Base-by-base conservation (phyloP, 768 basidiomycete genomes). In the Multifurca ochricompacta region DNA sequence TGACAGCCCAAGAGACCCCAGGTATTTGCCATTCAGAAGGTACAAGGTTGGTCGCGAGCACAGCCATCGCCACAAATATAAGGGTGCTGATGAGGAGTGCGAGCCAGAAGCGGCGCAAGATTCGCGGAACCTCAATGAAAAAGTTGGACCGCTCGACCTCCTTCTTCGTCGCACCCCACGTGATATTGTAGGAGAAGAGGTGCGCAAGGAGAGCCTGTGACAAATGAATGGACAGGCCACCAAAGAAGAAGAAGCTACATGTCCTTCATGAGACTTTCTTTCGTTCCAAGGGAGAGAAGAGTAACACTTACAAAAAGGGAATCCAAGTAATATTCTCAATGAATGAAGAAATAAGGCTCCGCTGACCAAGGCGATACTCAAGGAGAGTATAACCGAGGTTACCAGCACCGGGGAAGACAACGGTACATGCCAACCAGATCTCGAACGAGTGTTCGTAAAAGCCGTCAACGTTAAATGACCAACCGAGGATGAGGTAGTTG, bases 121-220 rank as follows among this genome's bases (percentile, higher is more conserved):
- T 91, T 53, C 80, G 79, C 1, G 92, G 92, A 11, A 92, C 81
- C 67, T 95, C 91, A 51, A 86, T 79, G 79, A 87, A 92, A 74
- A 95, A 92, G 66, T 92, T 93, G 5, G 86, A 88, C 44, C 80
- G 76, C 68, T 92, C 85, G 36, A 93, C 88, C 68, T 89, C 87
- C 78, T 91, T 92, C 62, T 79, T 76, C 6, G 81, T 83, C 30
- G 80, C 74, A 4, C 73, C 71, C 81, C 81, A 82, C 11, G 68
- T 69, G 64, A 78, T 76, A 64, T 83, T 74, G 60, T 79, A 82
- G 32, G 78, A 78, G 64, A 80, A 76, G 18, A 81, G 27, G 65
- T 82, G 80, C 1, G 78, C 74, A 40, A 78, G 69, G 37, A 82
- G 71, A 3, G 81, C 78, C 30, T 74, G 67, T 1, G 74, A 71